These are phyloP conservation scores for Magnolia sinica DNA, from an alignment of 164 flowering plant species.

Conservation along the genomic window DNA sequence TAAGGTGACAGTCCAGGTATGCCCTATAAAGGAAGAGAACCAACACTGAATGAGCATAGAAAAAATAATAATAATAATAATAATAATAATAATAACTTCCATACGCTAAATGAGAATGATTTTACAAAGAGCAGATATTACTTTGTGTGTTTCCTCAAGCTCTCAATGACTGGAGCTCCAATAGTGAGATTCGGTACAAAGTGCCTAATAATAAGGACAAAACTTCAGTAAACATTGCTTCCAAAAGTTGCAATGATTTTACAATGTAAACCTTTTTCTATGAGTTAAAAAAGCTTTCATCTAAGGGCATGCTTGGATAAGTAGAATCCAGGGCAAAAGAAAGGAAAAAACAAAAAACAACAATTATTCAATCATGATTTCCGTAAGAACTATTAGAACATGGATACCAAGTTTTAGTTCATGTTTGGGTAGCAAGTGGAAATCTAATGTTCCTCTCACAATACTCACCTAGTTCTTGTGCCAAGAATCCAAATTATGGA, in stretches of 20 bases:
- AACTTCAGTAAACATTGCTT: slow-evolving; percentile 1
- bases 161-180: slow-evolving; percentile 93
- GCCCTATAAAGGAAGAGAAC: slow-evolving; percentile 45
- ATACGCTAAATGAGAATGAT: background rate
- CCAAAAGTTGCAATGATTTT: background rate
- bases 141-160: slow-evolving; percentile 93
- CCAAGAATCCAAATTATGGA: too few species aligned
- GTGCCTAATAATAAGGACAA: slow-evolving; percentile 55
- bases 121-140: slow-evolving; percentile 24
- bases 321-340: background rate
- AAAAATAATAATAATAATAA: background rate
- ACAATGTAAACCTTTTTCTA: background rate
- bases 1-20: slow-evolving; percentile 94
- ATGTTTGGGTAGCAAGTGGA: too few species aligned
- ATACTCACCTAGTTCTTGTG: too few species aligned
- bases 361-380: too few species aligned
- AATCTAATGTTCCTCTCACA: too few species aligned
- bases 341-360: too few species aligned
- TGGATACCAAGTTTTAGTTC: too few species aligned
- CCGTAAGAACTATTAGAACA: too few species aligned
- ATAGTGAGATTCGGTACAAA: slow-evolving; percentile 96
- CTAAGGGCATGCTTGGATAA: too few species aligned
- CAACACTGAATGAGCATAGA: background rate
- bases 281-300: too few species aligned
- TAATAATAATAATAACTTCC: background rate